Evolutionary conservation across 768 basidiomycete genomes (phyloP), one percentile per base, ranked within the genome.

Genomic region (Dioszegia aurantiaca): DNA sequence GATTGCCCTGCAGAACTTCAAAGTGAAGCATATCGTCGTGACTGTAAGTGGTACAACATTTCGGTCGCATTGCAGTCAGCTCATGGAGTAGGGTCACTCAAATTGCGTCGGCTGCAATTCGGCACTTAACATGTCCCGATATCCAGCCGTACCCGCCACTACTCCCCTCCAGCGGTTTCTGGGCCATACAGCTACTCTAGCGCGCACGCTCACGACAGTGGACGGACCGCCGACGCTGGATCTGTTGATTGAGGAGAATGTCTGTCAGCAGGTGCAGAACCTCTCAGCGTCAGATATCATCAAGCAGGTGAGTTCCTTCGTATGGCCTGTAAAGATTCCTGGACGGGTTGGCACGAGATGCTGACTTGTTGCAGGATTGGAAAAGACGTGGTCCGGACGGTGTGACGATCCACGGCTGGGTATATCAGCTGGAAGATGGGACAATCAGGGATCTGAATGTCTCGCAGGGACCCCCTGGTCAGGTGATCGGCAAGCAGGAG

Each of bases 401-500:
- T 19, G 68, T 73, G 9, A 61, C 60, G 4, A 60, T 73, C 27
- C 70, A 70, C 42, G 70, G 70, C 16, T 69, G 68, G 70, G 70
- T 73, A 12, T 70, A 73, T 55, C 70, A 73, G 43, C 68, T 73
- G 19, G 70, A 73, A 48, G 60, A 73, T 52, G 70, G 70, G 8
- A 68, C 64, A n/a, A 73, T 73, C 40, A 61, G 70, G 24, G 70
- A 73, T 58, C 51, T 73, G 39, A 61, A 66, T 28, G 48, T 65
- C 23, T 65, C 68, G n/a, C 56, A 63, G n/a, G 70, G 68, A 30
- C 70, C 70, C 4, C 70, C 70, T 0, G 69, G 69, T n/a, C 59
- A 61, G 47, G 54, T 60, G 4, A 54, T 60, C 4, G 67, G 68
- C 4, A 58, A 65, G 55, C 56, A 30, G 58, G 44, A 28, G 12